phyloP scores from a whole-genome alignment of 163 green algal genomes.

The Chlamydomonas reinhardtii region DNA sequence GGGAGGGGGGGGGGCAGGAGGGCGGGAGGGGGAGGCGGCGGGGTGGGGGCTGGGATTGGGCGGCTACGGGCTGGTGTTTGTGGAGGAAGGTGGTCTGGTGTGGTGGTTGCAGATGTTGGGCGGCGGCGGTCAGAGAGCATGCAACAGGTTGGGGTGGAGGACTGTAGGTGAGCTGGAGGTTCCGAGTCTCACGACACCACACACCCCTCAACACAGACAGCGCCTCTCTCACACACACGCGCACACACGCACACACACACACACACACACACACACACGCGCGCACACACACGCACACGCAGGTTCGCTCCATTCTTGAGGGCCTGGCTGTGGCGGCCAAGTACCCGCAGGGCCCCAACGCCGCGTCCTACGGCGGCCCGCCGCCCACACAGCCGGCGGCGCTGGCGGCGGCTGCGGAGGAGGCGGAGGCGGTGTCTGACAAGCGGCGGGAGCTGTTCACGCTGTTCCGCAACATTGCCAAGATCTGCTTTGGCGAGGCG shows the following conservation, averaged over 20 bases:
- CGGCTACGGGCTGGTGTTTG: too few relatives aligned
- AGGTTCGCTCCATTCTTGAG: constrained; percentile 66
- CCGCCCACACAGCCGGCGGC: constrained; percentile 15
- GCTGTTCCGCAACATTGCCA: constrained; percentile 89
- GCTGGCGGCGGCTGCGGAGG: constrained; percentile 55
- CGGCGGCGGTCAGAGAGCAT: too few relatives aligned
- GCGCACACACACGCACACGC: neutral
- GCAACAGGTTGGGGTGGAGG: too few relatives aligned
- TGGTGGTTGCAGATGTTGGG: too few relatives aligned
- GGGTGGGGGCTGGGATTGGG: too few relatives aligned
- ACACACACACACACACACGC: neutral
- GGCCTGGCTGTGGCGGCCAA: constrained; percentile 64
- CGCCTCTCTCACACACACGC: too few relatives aligned
- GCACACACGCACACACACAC: neutral
- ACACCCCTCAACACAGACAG: too few relatives aligned
- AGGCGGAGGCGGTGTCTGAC: constrained; percentile 56
- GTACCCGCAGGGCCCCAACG: constrained; percentile 48
- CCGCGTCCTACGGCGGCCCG: constrained; percentile 26
- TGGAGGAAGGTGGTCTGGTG: neutral
- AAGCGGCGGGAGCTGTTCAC: constrained; percentile 88
- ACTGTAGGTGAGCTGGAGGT: too few relatives aligned
- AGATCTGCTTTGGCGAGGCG: constrained; percentile 67
- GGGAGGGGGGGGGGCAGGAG: neutral
- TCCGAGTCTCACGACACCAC: too few relatives aligned
- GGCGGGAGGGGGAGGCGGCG: too few relatives aligned